These are phyloP conservation scores for Lojkania enalia DNA, from an alignment of 2,329 filamentous ascomycete genomes.

Conservation along the genomic window DNA sequence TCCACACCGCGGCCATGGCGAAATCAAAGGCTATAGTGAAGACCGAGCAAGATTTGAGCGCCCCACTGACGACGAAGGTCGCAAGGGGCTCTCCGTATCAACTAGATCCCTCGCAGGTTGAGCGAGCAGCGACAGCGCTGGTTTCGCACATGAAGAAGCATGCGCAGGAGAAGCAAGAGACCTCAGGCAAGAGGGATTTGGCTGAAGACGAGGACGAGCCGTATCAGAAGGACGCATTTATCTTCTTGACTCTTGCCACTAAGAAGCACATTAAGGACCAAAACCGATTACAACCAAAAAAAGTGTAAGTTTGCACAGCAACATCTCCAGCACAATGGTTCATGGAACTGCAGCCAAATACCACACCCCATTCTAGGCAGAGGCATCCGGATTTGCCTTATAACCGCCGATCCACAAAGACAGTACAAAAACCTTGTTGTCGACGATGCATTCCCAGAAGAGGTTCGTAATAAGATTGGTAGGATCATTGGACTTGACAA, in stretches of 20 bases:
- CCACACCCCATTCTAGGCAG: conserved; percentile 73
- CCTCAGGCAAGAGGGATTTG: conserved; percentile 58
- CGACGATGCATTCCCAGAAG: conserved; percentile 61
- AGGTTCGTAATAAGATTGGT: conserved; percentile 52
- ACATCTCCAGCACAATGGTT: neutral
- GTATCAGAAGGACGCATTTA: conserved; percentile 54
- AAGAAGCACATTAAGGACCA: conserved; percentile 73
- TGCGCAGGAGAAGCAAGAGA: conserved; percentile 52
- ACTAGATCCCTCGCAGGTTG: conserved; percentile 55
- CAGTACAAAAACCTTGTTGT: conserved; percentile 87
- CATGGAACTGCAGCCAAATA: conserved; percentile 51
- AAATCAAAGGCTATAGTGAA: conserved; percentile 33
- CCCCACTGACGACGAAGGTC: conserved; percentile 42
- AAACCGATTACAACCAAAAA: conserved; percentile 78
- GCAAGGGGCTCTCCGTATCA: conserved; percentile 46
- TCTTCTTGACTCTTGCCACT: conserved; percentile 66
- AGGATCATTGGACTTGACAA: conserved; percentile 80
- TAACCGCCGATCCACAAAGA: conserved; percentile 80
- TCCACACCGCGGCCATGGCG: conserved; percentile 30
- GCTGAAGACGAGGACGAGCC: conserved; percentile 51
- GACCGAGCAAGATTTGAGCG: conserved; percentile 26
- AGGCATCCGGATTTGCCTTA: conserved; percentile 76
- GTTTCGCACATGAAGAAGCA: conserved; percentile 60
- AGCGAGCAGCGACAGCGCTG: conserved; percentile 63
- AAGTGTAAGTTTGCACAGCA: conserved; percentile 57